Percentiles rank a stretch among this genome's conserved stretches.
These are phyloP conservation scores for Ophiostoma himal-ulmi DNA, from an alignment of 2,329 filamentous ascomycete genomes.

Conservation along the genomic window DNA sequence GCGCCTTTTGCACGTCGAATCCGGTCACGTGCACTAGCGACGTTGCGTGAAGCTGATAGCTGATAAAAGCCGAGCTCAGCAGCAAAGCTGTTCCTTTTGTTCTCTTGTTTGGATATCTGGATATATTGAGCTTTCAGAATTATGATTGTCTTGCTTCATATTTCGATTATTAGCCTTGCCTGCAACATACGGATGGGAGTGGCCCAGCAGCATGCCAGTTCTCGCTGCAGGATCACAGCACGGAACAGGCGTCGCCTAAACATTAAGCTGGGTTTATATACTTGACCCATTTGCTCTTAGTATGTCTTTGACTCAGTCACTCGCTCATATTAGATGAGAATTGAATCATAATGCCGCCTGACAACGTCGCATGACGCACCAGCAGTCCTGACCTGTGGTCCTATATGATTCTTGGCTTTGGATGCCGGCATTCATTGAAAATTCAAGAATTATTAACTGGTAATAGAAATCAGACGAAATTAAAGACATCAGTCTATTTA, in stretches of 20 bases:
- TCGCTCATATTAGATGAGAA: not conserved
- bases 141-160: not conserved
- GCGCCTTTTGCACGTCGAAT: not conserved
- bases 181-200: not conserved
- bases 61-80: not conserved
- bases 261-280: not conserved
- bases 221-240: not conserved
- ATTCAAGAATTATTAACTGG: too few species aligned
- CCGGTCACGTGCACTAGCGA: not conserved
- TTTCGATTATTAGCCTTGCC: not conserved
- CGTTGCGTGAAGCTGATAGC: too few species aligned
- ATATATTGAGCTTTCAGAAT: too few species aligned
- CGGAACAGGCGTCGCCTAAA: not conserved
- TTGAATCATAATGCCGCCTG: not conserved
- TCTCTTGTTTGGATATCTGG: not conserved
- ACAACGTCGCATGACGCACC: not conserved
- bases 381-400: not conserved
- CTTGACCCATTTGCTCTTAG: not conserved
- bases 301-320: slow-evolving; percentile 10
- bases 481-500: not conserved
- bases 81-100: not conserved
- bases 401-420: not conserved
- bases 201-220: not conserved
- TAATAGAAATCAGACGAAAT: too few species aligned
- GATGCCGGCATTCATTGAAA: too few species aligned